Percentiles rank a stretch among this genome's conserved stretches.
These are phyloP conservation scores for Tulasnella sp. DNA, from an alignment of 768 basidiomycete species.

Conservation along the genomic window DNA sequence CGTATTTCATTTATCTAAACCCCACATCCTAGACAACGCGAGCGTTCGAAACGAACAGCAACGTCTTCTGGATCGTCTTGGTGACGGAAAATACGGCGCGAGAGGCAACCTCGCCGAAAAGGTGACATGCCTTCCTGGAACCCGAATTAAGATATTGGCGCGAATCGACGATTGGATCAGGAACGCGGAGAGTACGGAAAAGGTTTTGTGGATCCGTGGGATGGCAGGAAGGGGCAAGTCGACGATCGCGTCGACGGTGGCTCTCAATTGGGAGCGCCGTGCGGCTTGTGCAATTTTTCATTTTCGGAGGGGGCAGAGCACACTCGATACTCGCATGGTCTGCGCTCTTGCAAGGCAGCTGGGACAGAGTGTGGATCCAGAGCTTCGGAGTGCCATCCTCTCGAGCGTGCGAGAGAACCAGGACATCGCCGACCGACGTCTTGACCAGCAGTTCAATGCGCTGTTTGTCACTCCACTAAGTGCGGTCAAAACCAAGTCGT, in stretches of 20 bases:
- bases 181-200: background rate
- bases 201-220: background rate
- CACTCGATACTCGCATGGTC: background rate
- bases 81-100: background rate
- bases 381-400: background rate
- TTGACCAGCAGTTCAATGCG: too few relatives aligned
- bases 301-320: background rate
- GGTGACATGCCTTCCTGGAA: background rate
- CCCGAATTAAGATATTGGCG: background rate
- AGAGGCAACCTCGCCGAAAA: background rate
- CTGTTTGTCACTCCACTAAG: too few relatives aligned
- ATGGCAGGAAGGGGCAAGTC: background rate
- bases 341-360: background rate
- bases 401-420: too few relatives aligned
- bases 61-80: background rate
- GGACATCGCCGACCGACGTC: too few relatives aligned
- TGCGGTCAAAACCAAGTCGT: too few relatives aligned
- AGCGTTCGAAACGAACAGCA: background rate
- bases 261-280: background rate
- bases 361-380: background rate
- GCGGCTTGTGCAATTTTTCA: background rate
- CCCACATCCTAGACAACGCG: background rate
- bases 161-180: background rate
- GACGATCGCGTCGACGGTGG: background rate
- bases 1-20: too few relatives aligned